Conservation (phyloP, 2,329 filamentous ascomycete genomes). For the Colletotrichum orbiculare region DNA sequence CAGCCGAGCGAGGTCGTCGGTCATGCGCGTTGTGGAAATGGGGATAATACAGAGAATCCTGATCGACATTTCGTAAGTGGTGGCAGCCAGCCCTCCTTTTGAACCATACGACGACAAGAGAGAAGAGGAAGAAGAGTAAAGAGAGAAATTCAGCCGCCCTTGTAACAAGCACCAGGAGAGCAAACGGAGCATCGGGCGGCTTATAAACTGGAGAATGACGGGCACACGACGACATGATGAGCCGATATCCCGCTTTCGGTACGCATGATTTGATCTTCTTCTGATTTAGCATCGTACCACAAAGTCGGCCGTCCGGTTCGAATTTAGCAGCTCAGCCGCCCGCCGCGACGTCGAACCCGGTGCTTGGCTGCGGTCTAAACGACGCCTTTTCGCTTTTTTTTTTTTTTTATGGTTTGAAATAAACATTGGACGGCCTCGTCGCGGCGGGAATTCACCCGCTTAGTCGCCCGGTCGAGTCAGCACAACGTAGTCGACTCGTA, state of each 20-base stretch:
- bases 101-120: not conserved
- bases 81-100: not conserved
- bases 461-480: too few relatives aligned
- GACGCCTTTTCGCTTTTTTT: too few relatives aligned
- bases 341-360: slow-evolving; percentile 11
- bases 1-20: slow-evolving; percentile 8
- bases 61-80: not conserved
- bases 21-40: slow-evolving; percentile 31
- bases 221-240: not conserved
- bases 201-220: too few relatives aligned
- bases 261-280: too few relatives aligned
- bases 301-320: not conserved
- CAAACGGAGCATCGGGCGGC: too few relatives aligned
- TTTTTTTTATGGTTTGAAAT: too few relatives aligned
- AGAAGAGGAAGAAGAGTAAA: not conserved
- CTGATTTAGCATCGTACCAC: slow-evolving; percentile 5
- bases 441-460: not conserved
- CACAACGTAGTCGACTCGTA: not conserved
- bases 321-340: slow-evolving; percentile 32
- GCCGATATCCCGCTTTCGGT: too few relatives aligned
- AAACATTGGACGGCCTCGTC: too few relatives aligned
- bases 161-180: too few relatives aligned
- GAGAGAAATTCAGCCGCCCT: too few relatives aligned
- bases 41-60: slow-evolving; percentile 28
- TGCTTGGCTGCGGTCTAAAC: not conserved